Percentiles rank a stretch among this genome's conserved stretches.
Evolutionary conservation across 208 protist species (phyloP).

Genomic region (Crithidia acanthocephali): DNA sequence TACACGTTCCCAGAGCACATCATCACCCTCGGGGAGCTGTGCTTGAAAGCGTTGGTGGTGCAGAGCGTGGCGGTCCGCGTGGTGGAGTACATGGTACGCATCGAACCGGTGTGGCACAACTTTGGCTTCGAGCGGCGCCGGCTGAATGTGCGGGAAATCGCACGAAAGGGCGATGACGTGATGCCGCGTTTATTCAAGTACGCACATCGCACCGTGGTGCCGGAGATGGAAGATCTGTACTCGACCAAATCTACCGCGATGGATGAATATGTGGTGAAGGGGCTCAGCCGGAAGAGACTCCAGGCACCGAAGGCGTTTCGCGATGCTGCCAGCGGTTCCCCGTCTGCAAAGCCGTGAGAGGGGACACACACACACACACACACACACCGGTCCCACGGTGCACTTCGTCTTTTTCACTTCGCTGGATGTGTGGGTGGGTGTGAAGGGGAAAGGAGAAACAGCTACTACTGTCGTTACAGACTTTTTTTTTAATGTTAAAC

Average conservation of each 20-base stretch:
- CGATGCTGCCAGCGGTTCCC: too few species aligned
- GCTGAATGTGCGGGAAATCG: conserved; percentile 48
- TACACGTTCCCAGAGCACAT: conserved; percentile 83
- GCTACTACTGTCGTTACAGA: conserved; percentile 3
- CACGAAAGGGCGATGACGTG: conserved; percentile 44
- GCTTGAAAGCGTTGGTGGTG: conserved; percentile 79
- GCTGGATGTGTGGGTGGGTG: too few species aligned
- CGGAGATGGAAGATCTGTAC: conserved; percentile 68
- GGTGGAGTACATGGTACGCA: conserved; percentile 92
- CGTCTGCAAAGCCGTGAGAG: too few species aligned
- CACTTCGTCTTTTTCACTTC: too few species aligned
- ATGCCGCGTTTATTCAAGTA: conserved; percentile 64
- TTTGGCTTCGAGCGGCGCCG: conserved; percentile 81
- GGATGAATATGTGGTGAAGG: conserved; percentile 32
- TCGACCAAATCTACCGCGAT: conserved; percentile 23
- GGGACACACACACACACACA: too few species aligned
- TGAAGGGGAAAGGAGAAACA: neutral
- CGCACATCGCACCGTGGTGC: conserved; percentile 74
- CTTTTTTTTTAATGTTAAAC: too few species aligned
- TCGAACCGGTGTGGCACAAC: conserved; percentile 86
- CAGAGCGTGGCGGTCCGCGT: conserved; percentile 82
- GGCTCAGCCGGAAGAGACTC: conserved; percentile 26
- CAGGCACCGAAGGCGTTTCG: conserved; percentile 18
- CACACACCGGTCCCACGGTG: too few species aligned
- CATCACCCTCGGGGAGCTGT: conserved; percentile 79